Conservation (phyloP, 441 rosid species). For the Gossypium lobatum region DNA sequence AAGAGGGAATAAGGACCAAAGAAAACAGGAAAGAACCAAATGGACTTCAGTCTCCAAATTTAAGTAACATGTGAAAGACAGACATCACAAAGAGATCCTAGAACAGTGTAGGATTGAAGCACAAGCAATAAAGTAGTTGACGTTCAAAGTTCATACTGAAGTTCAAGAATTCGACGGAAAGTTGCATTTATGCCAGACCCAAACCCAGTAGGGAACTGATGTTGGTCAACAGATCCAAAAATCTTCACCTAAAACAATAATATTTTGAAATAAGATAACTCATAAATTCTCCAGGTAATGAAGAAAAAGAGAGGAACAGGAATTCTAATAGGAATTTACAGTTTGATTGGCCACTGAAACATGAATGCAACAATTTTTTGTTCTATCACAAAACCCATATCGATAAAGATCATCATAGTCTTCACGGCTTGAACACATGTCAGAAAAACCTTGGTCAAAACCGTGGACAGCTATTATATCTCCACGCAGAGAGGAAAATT, state of each 20-base stretch:
- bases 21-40: not conserved
- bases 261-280: slow-evolving; percentile 18
- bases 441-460: slow-evolving; percentile 25
- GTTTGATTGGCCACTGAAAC: slow-evolving; percentile 45
- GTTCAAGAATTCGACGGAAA: slow-evolving; percentile 60
- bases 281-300: slow-evolving; percentile 9
- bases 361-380: slow-evolving; percentile 37
- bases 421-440: slow-evolving; percentile 23
- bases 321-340: slow-evolving; percentile 34
- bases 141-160: slow-evolving; percentile 38
- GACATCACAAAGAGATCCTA: not conserved
- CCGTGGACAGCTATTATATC: slow-evolving; percentile 47
- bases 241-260: slow-evolving; percentile 49
- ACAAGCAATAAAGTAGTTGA: not conserved
- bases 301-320: not conserved
- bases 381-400: slow-evolving; percentile 24
- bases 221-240: slow-evolving; percentile 46
- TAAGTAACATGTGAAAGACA: not conserved
- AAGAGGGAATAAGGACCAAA: not conserved
- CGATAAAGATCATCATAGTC: slow-evolving; percentile 22
- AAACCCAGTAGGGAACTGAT: slow-evolving; percentile 61
- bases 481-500: slow-evolving; percentile 49
- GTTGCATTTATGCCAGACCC: slow-evolving; percentile 70
- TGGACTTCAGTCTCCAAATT: not conserved
- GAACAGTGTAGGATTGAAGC: not conserved